These are phyloP conservation scores for Rhodotorula sphaerocarpa DNA, from an alignment of 768 basidiomycete genomes.

Conservation along the genomic window DNA sequence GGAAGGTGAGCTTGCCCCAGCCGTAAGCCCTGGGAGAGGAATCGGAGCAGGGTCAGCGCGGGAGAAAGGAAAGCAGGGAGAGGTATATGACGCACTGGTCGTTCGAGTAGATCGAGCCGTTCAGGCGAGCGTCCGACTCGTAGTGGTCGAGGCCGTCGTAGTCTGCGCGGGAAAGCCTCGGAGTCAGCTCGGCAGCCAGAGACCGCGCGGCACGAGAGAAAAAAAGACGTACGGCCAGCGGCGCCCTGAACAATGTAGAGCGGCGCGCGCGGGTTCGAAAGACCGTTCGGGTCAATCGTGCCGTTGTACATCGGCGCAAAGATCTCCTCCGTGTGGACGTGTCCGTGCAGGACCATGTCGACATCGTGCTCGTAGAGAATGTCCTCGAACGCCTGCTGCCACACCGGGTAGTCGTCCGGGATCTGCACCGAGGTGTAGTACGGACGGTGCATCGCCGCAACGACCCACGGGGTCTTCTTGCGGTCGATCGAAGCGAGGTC, in stretches of 20 bases:
- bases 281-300: slow-evolving; percentile 21
- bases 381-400: slow-evolving; percentile 39
- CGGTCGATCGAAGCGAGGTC: slow-evolving; percentile 39
- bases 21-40: not conserved
- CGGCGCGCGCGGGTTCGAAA: slow-evolving; percentile 22
- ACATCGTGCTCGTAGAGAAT: slow-evolving; percentile 38
- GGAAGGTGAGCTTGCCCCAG: slow-evolving; percentile 21
- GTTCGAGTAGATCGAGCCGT: not conserved
- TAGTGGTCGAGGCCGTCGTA: slow-evolving; percentile 24
- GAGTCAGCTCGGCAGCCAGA: not conserved
- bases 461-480: slow-evolving; percentile 38
- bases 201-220: not conserved
- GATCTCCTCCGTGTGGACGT: slow-evolving; percentile 13
- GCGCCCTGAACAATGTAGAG: slow-evolving; percentile 1
- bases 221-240: slow-evolving; percentile 22
- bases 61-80: not conserved
- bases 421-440: slow-evolving; percentile 1
- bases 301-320: slow-evolving; percentile 27
- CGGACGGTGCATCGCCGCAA: slow-evolving; percentile 35
- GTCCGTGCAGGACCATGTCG: slow-evolving; percentile 9
- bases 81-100: slow-evolving; percentile 7
- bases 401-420: slow-evolving; percentile 2
- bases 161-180: not conserved
- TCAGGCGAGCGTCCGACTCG: not conserved
- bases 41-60: not conserved